Evolutionary conservation across 2,329 filamentous ascomycete genomes (phyloP).

Genomic region (Ciborinia camelliae): DNA sequence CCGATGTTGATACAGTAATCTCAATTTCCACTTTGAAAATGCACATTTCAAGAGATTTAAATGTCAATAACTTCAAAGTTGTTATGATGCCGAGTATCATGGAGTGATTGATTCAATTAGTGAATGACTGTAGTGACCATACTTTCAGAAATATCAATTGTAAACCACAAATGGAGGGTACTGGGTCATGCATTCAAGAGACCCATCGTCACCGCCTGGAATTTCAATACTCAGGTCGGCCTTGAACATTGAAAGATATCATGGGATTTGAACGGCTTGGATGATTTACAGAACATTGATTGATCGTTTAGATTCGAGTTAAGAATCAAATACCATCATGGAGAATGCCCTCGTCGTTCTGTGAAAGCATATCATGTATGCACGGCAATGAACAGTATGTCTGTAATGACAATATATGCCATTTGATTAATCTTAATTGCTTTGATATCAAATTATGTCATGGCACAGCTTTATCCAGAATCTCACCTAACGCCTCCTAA

Average conservation of each 20-base stretch:
- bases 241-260: not conserved
- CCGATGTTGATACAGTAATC: not conserved
- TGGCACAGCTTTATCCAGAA: conserved; percentile 1
- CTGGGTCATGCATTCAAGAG: not conserved
- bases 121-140: not conserved
- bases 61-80: not conserved
- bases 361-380: not conserved
- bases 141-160: not conserved
- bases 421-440: not conserved
- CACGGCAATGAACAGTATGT: not conserved
- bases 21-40: not conserved
- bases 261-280: not conserved
- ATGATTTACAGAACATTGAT: not conserved
- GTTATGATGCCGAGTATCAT: not conserved
- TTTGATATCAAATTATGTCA: conserved; percentile 10
- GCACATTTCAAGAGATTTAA: not conserved
- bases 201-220: not conserved
- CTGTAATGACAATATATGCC: not conserved
- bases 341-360: not conserved
- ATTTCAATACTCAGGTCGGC: not conserved
- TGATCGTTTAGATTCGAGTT: not conserved
- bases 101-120: not conserved
- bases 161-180: not conserved
- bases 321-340: not conserved
- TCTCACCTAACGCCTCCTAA: conserved; percentile 1